A percentile compares a stretch with the other conserved stretches of the same genome.
phyloP scores from a whole-genome alignment of 129 eudicot species.

The Smallanthus sonchifolius region DNA sequence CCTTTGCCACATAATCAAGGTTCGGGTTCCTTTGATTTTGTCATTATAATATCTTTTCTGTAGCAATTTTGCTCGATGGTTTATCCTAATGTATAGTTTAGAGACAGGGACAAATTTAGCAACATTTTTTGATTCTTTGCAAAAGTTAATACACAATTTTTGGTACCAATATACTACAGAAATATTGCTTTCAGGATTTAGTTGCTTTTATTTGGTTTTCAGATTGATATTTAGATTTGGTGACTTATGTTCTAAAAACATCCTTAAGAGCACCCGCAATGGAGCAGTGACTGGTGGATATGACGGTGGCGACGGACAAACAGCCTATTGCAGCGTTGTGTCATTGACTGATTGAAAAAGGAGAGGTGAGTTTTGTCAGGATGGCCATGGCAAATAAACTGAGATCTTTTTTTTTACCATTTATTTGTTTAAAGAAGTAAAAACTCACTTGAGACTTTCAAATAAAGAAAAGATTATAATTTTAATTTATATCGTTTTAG shows the following conservation, averaged over 20 bases:
- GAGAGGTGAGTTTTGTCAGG: background rate
- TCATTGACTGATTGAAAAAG: background rate
- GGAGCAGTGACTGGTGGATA: too few relatives aligned
- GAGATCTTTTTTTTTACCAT: background rate
- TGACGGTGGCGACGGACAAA: too few relatives aligned
- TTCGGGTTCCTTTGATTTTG: background rate
- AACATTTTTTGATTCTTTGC: constrained; percentile 14
- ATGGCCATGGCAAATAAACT: background rate
- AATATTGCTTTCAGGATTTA: background rate
- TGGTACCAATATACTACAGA: constrained; percentile 15
- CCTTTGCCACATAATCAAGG: constrained; percentile 1
- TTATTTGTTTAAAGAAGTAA: background rate
- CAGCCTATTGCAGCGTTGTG: too few relatives aligned
- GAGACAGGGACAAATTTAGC: constrained; percentile 15
- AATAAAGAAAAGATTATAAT: too few relatives aligned
- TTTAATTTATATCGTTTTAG: too few relatives aligned
- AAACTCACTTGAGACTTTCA: background rate
- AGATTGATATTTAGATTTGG: background rate
- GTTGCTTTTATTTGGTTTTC: background rate
- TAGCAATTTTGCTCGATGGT: background rate
- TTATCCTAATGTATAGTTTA: constrained; percentile 26
- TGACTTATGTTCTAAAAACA: too few relatives aligned
- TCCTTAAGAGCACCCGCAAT: too few relatives aligned
- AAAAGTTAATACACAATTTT: constrained; percentile 19
- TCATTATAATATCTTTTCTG: constrained; percentile 15